Base-by-base conservation (phyloP, 2,329 filamentous ascomycete genomes). In the Fusarium coffeatum region DNA sequence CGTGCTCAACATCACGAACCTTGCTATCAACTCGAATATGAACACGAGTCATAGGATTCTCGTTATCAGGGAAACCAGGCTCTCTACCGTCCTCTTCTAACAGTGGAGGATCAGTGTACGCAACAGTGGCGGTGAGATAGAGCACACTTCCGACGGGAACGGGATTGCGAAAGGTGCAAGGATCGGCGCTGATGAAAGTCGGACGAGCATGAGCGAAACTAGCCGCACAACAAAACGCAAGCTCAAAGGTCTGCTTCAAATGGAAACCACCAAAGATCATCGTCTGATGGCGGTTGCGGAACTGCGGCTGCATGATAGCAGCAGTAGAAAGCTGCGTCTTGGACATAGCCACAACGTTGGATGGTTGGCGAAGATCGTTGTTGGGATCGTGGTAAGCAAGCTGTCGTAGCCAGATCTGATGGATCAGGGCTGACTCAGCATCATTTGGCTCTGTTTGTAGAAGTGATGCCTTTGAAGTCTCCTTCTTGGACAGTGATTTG, bases 221-320 rank as follows among this genome's bases (percentile, higher is more conserved):
- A 32, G 76, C 76, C 0, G 74, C 76, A 27, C 76, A 77, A 32
- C 76, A 77, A 25, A 77, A 77, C 1, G 76, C 76, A 8, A 77
- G 61, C 64, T 77, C 76, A 20, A 77, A 77, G 0, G 76, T 77
- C 45, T 77, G 76, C 59, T 77, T 77, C 4, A 77, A 56, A 28
- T 76, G 76, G 27, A 77, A 77, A 1, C 76, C 76, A 18, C 76
- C 76, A 54, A 77, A 77, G 8, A 77, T 75, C 76, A 77, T 77
- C 6, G 71, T 74, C 41, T 77, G 75, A 27, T 77, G 76, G 2
- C 76, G 62, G 16, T 77, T 77, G 4, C 76, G 63, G 16, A 73
- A 76, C 18, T 77, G 76, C 1, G 76, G 76, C 12, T 77, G 76
- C 76, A 77, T 77, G 2, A 77, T 77, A 3, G 72, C 66, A 5